Base-by-base conservation (phyloP, 352 stramenopile species). In the Pythium monospermum region DNA sequence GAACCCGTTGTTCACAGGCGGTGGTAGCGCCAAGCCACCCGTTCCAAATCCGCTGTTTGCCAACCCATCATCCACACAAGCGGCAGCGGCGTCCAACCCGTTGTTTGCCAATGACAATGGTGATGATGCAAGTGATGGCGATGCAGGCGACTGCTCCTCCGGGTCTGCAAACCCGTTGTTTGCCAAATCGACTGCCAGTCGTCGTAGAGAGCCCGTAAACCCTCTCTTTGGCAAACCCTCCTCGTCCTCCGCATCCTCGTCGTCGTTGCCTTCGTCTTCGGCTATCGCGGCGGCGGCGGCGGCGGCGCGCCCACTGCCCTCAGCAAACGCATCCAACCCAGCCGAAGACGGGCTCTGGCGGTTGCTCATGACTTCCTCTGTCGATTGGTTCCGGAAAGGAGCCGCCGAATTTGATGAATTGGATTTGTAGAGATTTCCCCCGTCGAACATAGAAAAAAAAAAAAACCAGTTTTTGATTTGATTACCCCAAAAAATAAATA, bases 291-390 rank as follows among this genome's bases (percentile, higher is more conserved):
- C 38, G 30, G 48, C 31, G 7, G n/a, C 62, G 37, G 16, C 50
- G n/a, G 22, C 22, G 3, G 23, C 31, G 23, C 16, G 10, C 27
- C 44, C 21, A 25, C 15, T 27, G 18, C 6, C 19, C 31, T 2
- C 19, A 13, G 33, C 41, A 10, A 26, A 10, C 25, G 19, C 21
- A n/a, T n/a, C n/a, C n/a, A 27, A 11, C 5, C 47, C 67, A 4
- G 56, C 56, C 7, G 76, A 85, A 63, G 76, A 91, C 42, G 71
- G 84, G 48, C 61, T 88, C 3, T 83, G 78, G 74, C 69, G 73
- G n/a, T 43, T 88, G 36, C 65, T 91, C 21, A 91, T 91, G 76
- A 82, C 74, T n/a, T 85, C 73, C 39, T 82, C 73, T 4, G 64
- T 85, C 39, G 70, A 85, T 33, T 64, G 61, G 48, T 68, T 81